Evolutionary conservation across 768 basidiomycete species (phyloP), one percentile per base, ranked within the genome.

Genomic region (Boletus reticulatus): DNA sequence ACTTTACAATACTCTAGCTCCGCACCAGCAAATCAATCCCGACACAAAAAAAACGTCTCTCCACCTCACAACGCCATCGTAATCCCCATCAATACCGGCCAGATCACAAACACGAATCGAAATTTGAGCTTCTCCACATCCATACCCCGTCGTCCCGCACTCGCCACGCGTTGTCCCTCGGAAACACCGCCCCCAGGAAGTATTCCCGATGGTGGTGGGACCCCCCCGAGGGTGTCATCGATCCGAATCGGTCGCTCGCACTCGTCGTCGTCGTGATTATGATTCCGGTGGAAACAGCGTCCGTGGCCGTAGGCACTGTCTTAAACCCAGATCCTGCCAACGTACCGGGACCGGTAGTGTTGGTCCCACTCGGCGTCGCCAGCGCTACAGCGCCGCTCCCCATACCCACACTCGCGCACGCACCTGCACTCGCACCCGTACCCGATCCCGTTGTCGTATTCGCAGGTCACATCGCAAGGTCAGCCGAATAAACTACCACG

Each of bases 21-120:
- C n/a, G n/a, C n/a, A 47, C 39, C 19, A 37, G 29, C 53, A 43
- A 53, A 48, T 53, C 52, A 24, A 47, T 38, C 20, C 6, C 36
- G 43, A 45, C 52, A 37, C 14, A 14, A 19, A 41, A 20, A 20
- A 14, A 2, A 22, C 22, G 22, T 3, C n/a, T n/a, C 7, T n/a
- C 37, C 14, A 1, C 41, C n/a, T 67, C 57, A 84, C 46, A 83
- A 61, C 6, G 82, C 81, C 78, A 85, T 77, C 36, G 79, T 76
- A 43, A 84, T 67, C 3, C 83, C 84, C 51, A 84, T 72, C 49
- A 85, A 63, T 6, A 80, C 75, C 34, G 83, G 82, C 80, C 83
- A 84, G 22, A 80, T 67, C 56, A 84, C 72, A 52, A 80, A 82
- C 56, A 80, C 72, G 45, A 82, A 56, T 11, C 76, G 67, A 63